Evolutionary conservation across 208 protist species (phyloP), one percentile per base, ranked within the genome.

Genomic region (Leishmania gerbilli): DNA sequence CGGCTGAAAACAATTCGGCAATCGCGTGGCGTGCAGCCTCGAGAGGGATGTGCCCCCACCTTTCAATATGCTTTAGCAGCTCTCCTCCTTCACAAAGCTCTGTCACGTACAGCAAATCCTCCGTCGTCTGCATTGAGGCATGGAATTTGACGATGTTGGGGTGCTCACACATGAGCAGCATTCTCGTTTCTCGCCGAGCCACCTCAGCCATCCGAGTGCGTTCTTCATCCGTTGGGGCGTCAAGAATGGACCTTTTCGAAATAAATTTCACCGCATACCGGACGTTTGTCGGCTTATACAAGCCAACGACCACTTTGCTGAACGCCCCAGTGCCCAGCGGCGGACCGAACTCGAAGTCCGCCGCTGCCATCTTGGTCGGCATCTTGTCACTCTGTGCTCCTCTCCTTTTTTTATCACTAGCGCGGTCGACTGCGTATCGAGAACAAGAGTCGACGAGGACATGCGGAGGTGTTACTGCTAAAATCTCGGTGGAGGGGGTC

Each of bases 1-100:
- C 82, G 9, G 98, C 98, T 40, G 98, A 93, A 69, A 99, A 93
- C 37, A 99, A 88, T 86, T 99, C 98, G 19, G 98, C 96, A 47
- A 97, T 97, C 79, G 90, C 89, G 84, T 92, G 89, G 71, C 95
- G 87, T 15, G 91, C 87, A 15, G 95, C 95, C 58, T 98, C 93
- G 76, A 98, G 89, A 4, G 95, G 93, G 75, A 98, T 91, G 77
- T 83, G 88, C 60, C 90, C 82, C 34, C 83, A 85, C 3, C 72
- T 51, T 47, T 87, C 88, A 71, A 98, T 95, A 45, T 80, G 83
- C 40, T 94, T 81, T 58, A 95, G 91, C 47, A 98, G 88, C 81
- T 98, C 95, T 19, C 95, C 95, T 34, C 95, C 95, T 27, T 93
- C 87, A 79, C 95, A 98, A 34, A 97, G 79, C 85, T 98, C 93